phyloP scores from a whole-genome alignment of 108 stramenopile species.

The Epithemia pelagica region DNA sequence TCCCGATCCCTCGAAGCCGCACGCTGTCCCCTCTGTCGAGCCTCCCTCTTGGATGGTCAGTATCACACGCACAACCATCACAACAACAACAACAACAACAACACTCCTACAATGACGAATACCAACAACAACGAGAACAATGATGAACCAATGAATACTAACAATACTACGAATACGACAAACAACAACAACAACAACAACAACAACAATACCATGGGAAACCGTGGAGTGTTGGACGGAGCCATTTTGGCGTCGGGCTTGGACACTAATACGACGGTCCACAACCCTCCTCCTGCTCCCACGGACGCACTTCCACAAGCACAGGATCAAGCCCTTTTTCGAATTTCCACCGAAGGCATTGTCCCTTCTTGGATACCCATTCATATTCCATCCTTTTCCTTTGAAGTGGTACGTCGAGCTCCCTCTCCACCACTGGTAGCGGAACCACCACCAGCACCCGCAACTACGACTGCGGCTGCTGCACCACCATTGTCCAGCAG shows the following conservation, averaged over 20 bases:
- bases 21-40: slow-evolving; percentile 69
- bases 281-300: too few species aligned
- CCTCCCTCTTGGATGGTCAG: slow-evolving; percentile 38
- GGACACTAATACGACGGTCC: too few species aligned
- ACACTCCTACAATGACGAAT: background rate
- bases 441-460: background rate
- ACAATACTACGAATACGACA: background rate
- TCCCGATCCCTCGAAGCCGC: slow-evolving; percentile 54
- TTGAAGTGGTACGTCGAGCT: slow-evolving; percentile 70
- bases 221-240: too few species aligned
- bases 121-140: slow-evolving; percentile 1
- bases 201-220: background rate
- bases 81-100: background rate
- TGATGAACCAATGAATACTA: background rate
- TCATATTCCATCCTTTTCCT: slow-evolving; percentile 60
- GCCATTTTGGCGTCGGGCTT: slow-evolving; percentile 11
- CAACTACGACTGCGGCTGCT: background rate
- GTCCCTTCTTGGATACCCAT: slow-evolving; percentile 66
- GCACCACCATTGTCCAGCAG: too few species aligned
- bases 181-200: slow-evolving; percentile 3
- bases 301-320: background rate
- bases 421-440: slow-evolving; percentile 4
- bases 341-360: slow-evolving; percentile 71
- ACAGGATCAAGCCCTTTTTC: slow-evolving; percentile 55
- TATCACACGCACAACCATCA: slow-evolving; percentile 5